These are phyloP conservation scores for Tylopilus cervinicoccineus DNA, from an alignment of 768 basidiomycete genomes.

Conservation along the genomic window DNA sequence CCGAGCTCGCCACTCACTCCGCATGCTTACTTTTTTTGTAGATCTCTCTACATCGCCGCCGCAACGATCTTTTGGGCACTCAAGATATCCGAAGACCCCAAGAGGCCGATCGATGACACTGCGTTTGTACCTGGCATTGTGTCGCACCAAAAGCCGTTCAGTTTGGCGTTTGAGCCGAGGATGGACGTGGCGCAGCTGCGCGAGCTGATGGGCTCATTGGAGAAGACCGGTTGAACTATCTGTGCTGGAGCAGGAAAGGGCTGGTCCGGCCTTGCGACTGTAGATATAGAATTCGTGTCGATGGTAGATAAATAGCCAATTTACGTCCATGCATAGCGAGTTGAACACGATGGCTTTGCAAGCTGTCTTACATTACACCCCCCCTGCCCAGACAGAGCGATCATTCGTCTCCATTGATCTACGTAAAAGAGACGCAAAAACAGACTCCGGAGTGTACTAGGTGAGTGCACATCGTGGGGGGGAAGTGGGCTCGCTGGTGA, in stretches of 20 bases:
- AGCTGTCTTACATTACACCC: too few relatives aligned
- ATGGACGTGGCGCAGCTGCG: conserved; percentile 15
- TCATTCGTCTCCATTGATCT: too few relatives aligned
- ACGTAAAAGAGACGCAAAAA: too few relatives aligned
- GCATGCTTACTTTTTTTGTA: conserved; percentile 8
- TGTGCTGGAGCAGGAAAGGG: too few relatives aligned
- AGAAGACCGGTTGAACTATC: background rate
- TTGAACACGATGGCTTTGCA: too few relatives aligned
- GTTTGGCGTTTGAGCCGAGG: conserved; percentile 50
- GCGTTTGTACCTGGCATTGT: conserved; percentile 64
- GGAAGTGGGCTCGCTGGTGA: too few relatives aligned
- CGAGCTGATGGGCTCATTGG: conserved; percentile 5
- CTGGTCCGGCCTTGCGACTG: background rate
- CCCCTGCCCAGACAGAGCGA: too few relatives aligned
- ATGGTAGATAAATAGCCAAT: background rate
- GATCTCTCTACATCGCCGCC: conserved; percentile 61
- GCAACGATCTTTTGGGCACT: conserved; percentile 66
- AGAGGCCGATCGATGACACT: conserved; percentile 53
- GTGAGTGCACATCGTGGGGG: too few relatives aligned
- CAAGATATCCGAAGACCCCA: conserved; percentile 43
- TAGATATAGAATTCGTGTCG: background rate
- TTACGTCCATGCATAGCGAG: too few relatives aligned
- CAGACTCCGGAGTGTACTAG: too few relatives aligned
- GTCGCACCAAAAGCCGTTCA: conserved; percentile 59
- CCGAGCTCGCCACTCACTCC: background rate